phyloP scores from a whole-genome alignment of 169 alveolate species.

The Cytauxzoon felis region DNA sequence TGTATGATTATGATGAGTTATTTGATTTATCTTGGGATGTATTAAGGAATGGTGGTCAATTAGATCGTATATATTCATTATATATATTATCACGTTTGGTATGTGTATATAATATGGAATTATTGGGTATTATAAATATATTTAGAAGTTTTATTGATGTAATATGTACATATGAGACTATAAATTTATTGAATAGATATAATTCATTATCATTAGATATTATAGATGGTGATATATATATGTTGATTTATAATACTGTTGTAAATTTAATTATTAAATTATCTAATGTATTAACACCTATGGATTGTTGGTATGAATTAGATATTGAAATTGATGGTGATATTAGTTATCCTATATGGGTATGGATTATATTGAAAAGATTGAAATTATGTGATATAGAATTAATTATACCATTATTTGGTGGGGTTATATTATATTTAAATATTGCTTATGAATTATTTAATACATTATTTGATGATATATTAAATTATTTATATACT shows the following conservation, averaged over 20 bases:
- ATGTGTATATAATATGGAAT: neutral
- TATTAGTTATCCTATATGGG: neutral
- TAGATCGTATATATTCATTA: constrained; percentile 13
- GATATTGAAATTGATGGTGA: neutral
- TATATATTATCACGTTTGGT: constrained; percentile 11
- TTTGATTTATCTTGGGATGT: constrained; percentile 25
- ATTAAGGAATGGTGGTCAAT: constrained; percentile 5
- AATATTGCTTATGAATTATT: neutral
- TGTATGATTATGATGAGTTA: too few relatives aligned
- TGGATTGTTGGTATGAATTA: neutral
- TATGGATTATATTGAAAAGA: neutral
- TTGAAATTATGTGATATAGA: neutral
- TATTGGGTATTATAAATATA: constrained; percentile 18
- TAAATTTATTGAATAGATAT: constrained; percentile 12
- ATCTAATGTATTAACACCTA: neutral
- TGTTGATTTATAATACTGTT: neutral
- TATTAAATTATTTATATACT: neutral
- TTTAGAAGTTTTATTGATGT: constrained; percentile 17
- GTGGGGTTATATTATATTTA: neutral
- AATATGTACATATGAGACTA: neutral
- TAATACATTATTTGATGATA: neutral
- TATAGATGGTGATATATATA: neutral
- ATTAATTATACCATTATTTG: neutral
- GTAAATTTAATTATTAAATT: neutral
- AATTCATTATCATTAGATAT: constrained; percentile 8